Percentiles rank a stretch among this genome's conserved stretches.
Evolutionary conservation across 2,329 filamentous ascomycete genomes (phyloP).

Genomic region (Zymoseptoria crescenta): DNA sequence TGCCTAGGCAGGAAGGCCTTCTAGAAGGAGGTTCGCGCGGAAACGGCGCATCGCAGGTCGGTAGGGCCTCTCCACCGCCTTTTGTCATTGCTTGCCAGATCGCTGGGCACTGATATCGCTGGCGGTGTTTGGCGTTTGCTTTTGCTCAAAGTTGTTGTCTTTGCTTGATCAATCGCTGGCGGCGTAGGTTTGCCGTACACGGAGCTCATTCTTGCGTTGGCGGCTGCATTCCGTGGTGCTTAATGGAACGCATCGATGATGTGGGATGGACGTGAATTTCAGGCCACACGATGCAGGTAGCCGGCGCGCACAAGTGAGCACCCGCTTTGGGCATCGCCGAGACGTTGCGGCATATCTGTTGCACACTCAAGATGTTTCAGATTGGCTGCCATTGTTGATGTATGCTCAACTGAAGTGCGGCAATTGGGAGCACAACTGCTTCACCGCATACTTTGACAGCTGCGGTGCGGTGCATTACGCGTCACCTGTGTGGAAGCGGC

Average conservation of each 20-base stretch:
- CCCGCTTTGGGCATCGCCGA: conserved; percentile 7
- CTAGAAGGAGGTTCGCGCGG: conserved; percentile 18
- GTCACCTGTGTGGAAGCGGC: conserved; percentile 15
- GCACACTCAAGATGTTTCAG: conserved; percentile 15
- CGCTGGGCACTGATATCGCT: conserved; percentile 9
- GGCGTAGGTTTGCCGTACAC: background rate
- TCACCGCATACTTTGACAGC: conserved; percentile 16
- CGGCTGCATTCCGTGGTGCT: background rate
- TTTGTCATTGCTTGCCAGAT: conserved; percentile 15
- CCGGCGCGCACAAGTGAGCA: conserved; percentile 6
- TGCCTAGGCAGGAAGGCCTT: conserved; percentile 13
- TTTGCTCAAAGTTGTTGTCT: background rate
- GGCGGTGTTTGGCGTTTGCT: conserved; percentile 17
- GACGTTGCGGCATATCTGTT: conserved; percentile 15
- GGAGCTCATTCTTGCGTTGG: background rate
- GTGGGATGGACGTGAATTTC: background rate
- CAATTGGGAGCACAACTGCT: conserved; percentile 11
- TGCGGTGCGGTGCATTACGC: conserved; percentile 16
- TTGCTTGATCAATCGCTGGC: background rate
- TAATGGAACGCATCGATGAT: background rate
- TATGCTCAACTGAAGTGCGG: background rate
- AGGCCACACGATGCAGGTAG: conserved; percentile 13
- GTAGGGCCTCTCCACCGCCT: conserved; percentile 5
- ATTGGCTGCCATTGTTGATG: conserved; percentile 20
- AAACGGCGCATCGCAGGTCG: conserved; percentile 9